These are phyloP conservation scores for Arthrobotrys megalospora DNA, from an alignment of 2,329 filamentous ascomycete genomes.

Conservation along the genomic window DNA sequence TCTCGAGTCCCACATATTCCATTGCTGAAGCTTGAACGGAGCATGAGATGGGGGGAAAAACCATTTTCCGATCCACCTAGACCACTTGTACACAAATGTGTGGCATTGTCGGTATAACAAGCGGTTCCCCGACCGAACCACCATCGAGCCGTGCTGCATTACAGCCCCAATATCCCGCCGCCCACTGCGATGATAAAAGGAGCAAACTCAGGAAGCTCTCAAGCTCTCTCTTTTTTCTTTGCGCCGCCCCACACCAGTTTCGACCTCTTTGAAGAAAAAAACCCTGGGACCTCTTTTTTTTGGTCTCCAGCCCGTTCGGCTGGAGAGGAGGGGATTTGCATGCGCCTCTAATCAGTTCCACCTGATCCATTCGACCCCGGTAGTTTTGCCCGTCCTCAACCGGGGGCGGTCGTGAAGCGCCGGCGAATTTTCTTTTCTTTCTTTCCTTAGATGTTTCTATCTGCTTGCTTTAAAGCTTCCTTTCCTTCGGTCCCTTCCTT, in stretches of 20 bases:
- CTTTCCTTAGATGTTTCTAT: neutral
- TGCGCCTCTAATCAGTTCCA: conserved; percentile 47
- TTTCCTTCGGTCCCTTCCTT: neutral
- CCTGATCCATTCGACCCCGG: conserved; percentile 52
- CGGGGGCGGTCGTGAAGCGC: conserved; percentile 52
- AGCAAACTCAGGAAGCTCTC: neutral
- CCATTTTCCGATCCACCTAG: conserved; percentile 1
- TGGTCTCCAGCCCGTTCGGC: neutral
- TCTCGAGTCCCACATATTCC: neutral
- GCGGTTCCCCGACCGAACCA: conserved; percentile 18
- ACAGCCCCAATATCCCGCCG: neutral
- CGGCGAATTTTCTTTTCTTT: conserved; percentile 22
- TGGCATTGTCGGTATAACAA: conserved; percentile 3
- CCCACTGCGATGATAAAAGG: conserved; percentile 19
- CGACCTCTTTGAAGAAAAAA: conserved; percentile 1
- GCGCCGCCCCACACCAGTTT: neutral
- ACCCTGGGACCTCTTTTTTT: neutral
- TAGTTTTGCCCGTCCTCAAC: conserved; percentile 47
- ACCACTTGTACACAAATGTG: neutral
- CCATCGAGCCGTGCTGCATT: conserved; percentile 5
- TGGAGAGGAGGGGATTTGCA: neutral
- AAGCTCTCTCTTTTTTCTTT: neutral
- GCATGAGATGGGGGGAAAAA: neutral
- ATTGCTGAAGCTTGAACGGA: neutral
- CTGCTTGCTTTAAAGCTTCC: neutral